Evolutionary conservation across 495 filamentous ascomycete genomes (phyloP).

Genomic region (Hypoxylon intermedium): DNA sequence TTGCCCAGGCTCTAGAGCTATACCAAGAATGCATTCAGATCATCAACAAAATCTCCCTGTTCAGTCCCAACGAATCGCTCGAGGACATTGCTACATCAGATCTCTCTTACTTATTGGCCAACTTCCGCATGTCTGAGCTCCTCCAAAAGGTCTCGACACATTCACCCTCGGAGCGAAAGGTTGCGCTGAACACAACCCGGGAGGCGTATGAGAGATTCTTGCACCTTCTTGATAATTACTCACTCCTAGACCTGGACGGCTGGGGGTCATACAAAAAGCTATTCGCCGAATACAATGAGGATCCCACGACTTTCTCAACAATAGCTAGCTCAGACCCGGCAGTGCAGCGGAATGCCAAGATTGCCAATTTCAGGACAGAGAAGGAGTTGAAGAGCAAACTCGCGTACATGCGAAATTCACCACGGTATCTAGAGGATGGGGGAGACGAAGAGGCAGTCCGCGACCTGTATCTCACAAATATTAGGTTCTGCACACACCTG

Average conservation of each 20-base stretch:
- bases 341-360: conserved; percentile 79
- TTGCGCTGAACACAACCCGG: conserved; percentile 66
- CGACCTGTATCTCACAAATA: conserved; percentile 75
- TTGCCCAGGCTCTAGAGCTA: conserved; percentile 68
- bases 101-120: conserved; percentile 68
- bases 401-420: conserved; percentile 57
- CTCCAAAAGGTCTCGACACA: conserved; percentile 56
- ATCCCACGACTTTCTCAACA: conserved; percentile 71
- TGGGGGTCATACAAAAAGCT: conserved; percentile 73
- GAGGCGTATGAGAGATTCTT: conserved; percentile 79
- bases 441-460: conserved; percentile 82
- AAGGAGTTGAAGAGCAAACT: conserved; percentile 86
- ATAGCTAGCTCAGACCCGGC: conserved; percentile 73
- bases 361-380: conserved; percentile 82
- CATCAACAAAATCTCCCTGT: conserved; percentile 74
- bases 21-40: conserved; percentile 77
- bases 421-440: conserved; percentile 49
- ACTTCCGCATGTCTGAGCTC: conserved; percentile 46
- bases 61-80: conserved; percentile 87
- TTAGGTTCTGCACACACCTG: conserved; percentile 75
- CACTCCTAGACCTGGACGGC: conserved; percentile 71
- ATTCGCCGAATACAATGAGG: conserved; percentile 72
- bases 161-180: conserved; percentile 66
- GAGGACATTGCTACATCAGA: conserved; percentile 89
- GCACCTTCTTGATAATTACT: conserved; percentile 76